Base-by-base conservation (phyloP, 208 protist species). In the Zelonia costaricensis region DNA sequence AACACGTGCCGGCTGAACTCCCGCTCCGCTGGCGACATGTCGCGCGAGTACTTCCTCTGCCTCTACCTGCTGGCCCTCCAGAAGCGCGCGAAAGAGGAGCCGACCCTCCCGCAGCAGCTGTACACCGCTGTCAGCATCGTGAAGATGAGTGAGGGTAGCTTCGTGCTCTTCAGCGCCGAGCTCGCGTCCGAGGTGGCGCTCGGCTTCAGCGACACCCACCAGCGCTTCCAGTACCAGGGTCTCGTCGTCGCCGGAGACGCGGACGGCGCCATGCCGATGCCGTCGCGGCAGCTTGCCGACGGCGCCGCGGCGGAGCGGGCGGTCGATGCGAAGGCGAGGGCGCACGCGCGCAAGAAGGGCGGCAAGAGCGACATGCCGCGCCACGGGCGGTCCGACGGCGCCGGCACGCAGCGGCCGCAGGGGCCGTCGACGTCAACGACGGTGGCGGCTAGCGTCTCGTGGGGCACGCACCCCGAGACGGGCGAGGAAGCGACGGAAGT, bases 21-120 rank as follows among this genome's bases (percentile, higher is more conserved):
- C 5, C 73, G 83, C 51, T 7, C 48, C 25, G 86, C 78, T 0
- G 78, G 80, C 18, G 80, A 88, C 39, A 62, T 67, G 60, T 93
- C 86, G 9, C n/a, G 76, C 1, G 53, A 74, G 33, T 59, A 94
- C 16, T 90, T 84, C 62, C 81, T 92, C 36, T 92, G 82, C 60
- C 47, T 87, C 0, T 97, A 97, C 62, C 65, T 95, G n/a, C 63
- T 83, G 25, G 70, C 81, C 7, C 53, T 87, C 12, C n/a, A 73
- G 36, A 64, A 66, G 58, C 58, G 63, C 36, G 23, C 61, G 20
- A 48, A 35, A 33, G 65, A 69, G 4, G 62, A 76, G 44, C 53
- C 66, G 15, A 12, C 31, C 40, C 44, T 77, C 36, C 51, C 62
- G 5, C 43, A 63, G 55, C 48, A 36, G 10, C 33, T 67, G 9